Evolutionary conservation across 1,284 basidiomycete genomes (phyloP).

Genomic region (Pyrrhoderma noxium): DNA sequence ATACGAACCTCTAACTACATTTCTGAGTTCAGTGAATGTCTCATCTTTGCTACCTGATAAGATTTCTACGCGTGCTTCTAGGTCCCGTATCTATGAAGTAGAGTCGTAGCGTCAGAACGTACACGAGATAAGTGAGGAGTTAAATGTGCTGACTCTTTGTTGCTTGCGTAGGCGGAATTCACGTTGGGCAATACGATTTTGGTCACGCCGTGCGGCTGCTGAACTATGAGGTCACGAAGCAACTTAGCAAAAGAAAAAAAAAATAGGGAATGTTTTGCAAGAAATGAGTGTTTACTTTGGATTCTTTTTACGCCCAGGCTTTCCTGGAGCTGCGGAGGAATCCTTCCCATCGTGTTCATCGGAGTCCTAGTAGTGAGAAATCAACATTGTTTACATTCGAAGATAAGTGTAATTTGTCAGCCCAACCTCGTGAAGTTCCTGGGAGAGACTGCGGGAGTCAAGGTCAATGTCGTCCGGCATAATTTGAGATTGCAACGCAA

Average conservation of each 20-base stretch:
- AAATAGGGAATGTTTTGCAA: conserved; percentile 24
- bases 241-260: conserved; percentile 26
- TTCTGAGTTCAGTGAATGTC: conserved; percentile 71
- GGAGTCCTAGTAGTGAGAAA: conserved; percentile 39
- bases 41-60: conserved; percentile 86
- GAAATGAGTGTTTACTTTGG: conserved; percentile 47
- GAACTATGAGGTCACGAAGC: conserved; percentile 41
- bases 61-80: conserved; percentile 87
- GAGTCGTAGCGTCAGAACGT: conserved; percentile 13
- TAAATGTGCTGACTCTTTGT: conserved; percentile 48
- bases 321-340: conserved; percentile 40
- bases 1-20: conserved; percentile 64
- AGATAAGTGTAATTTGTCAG: neutral
- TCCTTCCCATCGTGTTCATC: conserved; percentile 35
- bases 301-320: conserved; percentile 79
- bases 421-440: conserved; percentile 13
- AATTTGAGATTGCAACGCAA: neutral
- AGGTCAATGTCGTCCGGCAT: conserved; percentile 10
- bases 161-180: conserved; percentile 89
- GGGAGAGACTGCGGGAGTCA: conserved; percentile 18
- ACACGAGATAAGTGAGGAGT: neutral
- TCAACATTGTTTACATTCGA: neutral
- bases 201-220: conserved; percentile 77
- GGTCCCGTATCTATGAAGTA: conserved; percentile 70
- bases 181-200: conserved; percentile 89